Conservation (phyloP, 2,329 filamentous ascomycete species). For the Colletotrichum lindemuthianum region DNA sequence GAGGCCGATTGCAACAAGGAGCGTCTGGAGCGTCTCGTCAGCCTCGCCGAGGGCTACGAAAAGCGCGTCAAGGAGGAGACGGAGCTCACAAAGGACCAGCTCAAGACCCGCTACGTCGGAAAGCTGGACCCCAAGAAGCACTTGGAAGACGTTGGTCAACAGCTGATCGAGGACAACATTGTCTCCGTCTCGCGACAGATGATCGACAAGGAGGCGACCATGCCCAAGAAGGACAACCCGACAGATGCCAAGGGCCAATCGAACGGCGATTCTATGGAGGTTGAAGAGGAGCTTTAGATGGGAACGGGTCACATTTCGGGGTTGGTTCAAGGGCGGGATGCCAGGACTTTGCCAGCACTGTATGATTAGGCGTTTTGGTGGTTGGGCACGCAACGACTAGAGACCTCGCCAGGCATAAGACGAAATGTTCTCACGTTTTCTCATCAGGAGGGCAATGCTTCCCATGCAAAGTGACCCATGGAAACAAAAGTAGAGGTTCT, state of each 20-base stretch:
- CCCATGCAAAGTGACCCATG: too few species aligned
- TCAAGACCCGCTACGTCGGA: slow-evolving; percentile 98
- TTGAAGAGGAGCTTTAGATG: slow-evolving; percentile 66
- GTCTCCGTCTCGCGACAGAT: slow-evolving; percentile 98
- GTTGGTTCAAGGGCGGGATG: slow-evolving; percentile 35
- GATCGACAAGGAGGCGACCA: slow-evolving; percentile 98
- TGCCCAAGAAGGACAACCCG: slow-evolving; percentile 75
- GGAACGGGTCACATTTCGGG: slow-evolving; percentile 16
- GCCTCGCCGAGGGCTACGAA: slow-evolving; percentile 94
- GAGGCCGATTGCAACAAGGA: slow-evolving; percentile 90
- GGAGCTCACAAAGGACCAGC: slow-evolving; percentile 93
- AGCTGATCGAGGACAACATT: slow-evolving; percentile 99
- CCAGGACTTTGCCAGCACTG: slow-evolving; percentile 37
- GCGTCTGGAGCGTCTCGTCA: slow-evolving; percentile 86
- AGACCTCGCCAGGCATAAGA: slow-evolving; percentile 33
- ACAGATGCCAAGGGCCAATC: slow-evolving; percentile 57
- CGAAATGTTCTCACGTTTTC: slow-evolving; percentile 17
- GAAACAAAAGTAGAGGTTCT: too few species aligned
- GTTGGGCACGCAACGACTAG: slow-evolving; percentile 36
- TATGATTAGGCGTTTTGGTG: slow-evolving; percentile 42
- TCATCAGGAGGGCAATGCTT: background rate
- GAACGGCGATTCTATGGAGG: slow-evolving; percentile 74
- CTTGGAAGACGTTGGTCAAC: slow-evolving; percentile 93
- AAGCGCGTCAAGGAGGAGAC: slow-evolving; percentile 99
- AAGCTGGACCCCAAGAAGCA: slow-evolving; percentile 99